Conservation (phyloP, 2,329 filamentous ascomycete genomes). For the Monilinia polystroma region DNA sequence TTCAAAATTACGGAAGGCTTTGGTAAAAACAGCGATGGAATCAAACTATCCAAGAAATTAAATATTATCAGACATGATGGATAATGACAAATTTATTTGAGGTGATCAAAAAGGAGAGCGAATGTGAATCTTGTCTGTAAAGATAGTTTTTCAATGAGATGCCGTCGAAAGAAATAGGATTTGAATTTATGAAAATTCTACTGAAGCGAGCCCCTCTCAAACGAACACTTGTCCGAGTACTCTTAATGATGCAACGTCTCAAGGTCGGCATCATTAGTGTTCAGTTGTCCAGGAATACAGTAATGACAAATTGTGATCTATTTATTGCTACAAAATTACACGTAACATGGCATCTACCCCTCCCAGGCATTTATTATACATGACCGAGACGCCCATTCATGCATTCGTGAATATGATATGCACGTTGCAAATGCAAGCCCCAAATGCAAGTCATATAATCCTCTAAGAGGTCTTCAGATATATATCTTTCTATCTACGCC, state of each 20-base stretch:
- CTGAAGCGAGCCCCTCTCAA: neutral
- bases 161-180: too few species aligned
- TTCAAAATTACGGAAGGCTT: too few species aligned
- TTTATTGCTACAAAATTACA: slow-evolving; percentile 12
- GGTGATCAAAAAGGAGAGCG: too few species aligned
- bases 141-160: too few species aligned
- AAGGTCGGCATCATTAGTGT: neutral
- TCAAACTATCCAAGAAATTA: too few species aligned
- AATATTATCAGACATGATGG: too few species aligned
- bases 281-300: neutral
- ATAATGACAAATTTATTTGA: too few species aligned
- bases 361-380: slow-evolving; percentile 8
- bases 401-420: slow-evolving; percentile 6
- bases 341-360: neutral
- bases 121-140: too few species aligned
- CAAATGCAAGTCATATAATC: slow-evolving; percentile 19
- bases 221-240: neutral
- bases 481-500: slow-evolving; percentile 1
- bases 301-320: neutral
- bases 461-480: neutral
- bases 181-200: too few species aligned
- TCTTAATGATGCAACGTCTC: neutral
- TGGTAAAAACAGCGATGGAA: too few species aligned
- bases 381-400: slow-evolving; percentile 12
- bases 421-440: slow-evolving; percentile 9